Conservation (phyloP, 2,329 filamentous ascomycete genomes). For the Fusarium tricinctum region DNA sequence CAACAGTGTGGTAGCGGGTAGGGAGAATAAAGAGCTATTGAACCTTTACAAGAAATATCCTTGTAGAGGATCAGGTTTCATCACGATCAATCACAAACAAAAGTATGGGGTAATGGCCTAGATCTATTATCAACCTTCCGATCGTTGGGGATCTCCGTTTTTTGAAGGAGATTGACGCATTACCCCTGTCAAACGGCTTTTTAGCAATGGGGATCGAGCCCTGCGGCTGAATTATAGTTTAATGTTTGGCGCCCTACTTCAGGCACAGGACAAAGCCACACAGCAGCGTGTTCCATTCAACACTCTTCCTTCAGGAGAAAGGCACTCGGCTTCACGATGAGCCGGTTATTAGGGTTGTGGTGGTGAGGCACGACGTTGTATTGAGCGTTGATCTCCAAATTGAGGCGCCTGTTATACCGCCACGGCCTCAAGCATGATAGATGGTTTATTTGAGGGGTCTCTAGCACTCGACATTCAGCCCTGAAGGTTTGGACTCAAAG, state of each 20-base stretch:
- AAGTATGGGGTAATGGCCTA: background rate
- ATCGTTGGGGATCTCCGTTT: conserved; percentile 19
- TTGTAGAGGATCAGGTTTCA: background rate
- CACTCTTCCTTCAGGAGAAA: rapidly evolving
- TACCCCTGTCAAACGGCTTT: background rate
- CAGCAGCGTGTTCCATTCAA: background rate
- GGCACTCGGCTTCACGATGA: background rate
- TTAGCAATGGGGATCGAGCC: conserved; percentile 6
- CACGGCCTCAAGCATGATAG: background rate
- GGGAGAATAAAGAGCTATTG: background rate
- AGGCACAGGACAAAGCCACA: conserved; percentile 24
- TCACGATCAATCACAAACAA: background rate
- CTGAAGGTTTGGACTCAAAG: no score
- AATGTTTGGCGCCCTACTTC: conserved; percentile 17
- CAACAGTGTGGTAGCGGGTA: background rate
- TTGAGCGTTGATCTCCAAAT: background rate
- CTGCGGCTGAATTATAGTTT: conserved; percentile 33
- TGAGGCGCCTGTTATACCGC: background rate
- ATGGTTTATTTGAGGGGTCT: background rate
- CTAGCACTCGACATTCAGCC: no score
- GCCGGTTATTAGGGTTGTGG: background rate
- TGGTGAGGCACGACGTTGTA: background rate
- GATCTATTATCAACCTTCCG: conserved; percentile 3
- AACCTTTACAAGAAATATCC: background rate
- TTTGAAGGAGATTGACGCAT: conserved; percentile 10